Base-by-base conservation (phyloP, 78 protist species). In the Dictyostelium citrinum region DNA sequence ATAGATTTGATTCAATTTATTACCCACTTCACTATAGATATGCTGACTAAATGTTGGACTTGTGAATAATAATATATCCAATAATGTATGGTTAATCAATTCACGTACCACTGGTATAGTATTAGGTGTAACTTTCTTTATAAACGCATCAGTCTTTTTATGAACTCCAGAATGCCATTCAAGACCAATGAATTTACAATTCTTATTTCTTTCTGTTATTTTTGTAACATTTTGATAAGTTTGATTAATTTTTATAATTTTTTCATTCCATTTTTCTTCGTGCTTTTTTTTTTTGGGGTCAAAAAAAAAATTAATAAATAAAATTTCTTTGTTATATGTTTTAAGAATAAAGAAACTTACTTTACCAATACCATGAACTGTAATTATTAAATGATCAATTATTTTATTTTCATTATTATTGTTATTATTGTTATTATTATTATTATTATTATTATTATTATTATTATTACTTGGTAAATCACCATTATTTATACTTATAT, bases 281-380 rank as follows among this genome's bases (percentile, higher is more conserved):
- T 86, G 92, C 64, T 55, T 55, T 55, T 20, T 20, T 55, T 20
- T 55, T 55, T 55, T n/a, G n/a, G n/a, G n/a, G n/a, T n/a, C n/a
- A n/a, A n/a, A n/a, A n/a, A n/a, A n/a, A n/a, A n/a, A n/a, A n/a
- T n/a, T n/a, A n/a, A n/a, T n/a, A n/a, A n/a, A n/a, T n/a, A n/a
- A n/a, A n/a, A n/a, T n/a, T n/a, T n/a, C n/a, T n/a, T n/a, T n/a
- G n/a, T n/a, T n/a, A n/a, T n/a, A n/a, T n/a, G n/a, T n/a, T n/a
- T n/a, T n/a, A n/a, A n/a, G n/a, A n/a, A 55, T 20, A 55, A 55
- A 55, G 16, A 20, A 16, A 55, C 64, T 20, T 55, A 55, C 64
- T 86, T 86, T 86, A 45, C 92, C 92, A 76, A 86, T 86, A 43
- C 92, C 92, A 61, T 86, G 92, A 27, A 86, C 78, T 16, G 79